Evolutionary conservation across 768 basidiomycete species (phyloP), one percentile per base, ranked within the genome.

Genomic region (Termitomyces sp.): DNA sequence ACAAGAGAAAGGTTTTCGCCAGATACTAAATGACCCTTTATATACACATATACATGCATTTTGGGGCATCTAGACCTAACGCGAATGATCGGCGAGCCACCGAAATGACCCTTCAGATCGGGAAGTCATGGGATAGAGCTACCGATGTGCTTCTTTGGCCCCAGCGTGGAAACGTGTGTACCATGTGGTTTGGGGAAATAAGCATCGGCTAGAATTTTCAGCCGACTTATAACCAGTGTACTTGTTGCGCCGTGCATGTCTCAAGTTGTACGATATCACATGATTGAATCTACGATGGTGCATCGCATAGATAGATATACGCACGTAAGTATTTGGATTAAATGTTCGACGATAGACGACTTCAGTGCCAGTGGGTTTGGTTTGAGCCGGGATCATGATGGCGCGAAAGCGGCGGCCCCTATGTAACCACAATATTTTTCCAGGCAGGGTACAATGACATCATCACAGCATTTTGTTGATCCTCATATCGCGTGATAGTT

Each of bases 31-130:
- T 22, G 26, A 42, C 21, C 45, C 26, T 41, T 51, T 60, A 55
- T 60, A 34, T n/a, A n/a, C n/a, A n/a, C n/a, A n/a, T n/a, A n/a
- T n/a, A 28, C 22, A 46, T 11, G 19, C n/a, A 60, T 15, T 22
- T 32, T 45, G 51, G 47, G 40, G 41, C 44, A 40, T 44, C 22
- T 1, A 53, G 21, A 32, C 28, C 46, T 24, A 7, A 38, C 47
- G 35, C 37, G 22, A 30, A 19, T 34, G 49, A 9, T 48, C 14
- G 38, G 5, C 26, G 43, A 28, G 40, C 12, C 37, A 28, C 26
- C 28, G 24, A 9, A 46, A 46, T 45, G 45, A 9, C 12, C 30
- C n/a, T 24, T 32, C 24, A 22, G 9, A 38, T 44, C 28, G 24
- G 26, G 37, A 28, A 28, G 28, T 24, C 34, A 42, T 9, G 32